These are phyloP conservation scores for Catharanthus roseus DNA, from an alignment of 257 asterid species.

Conservation along the genomic window DNA sequence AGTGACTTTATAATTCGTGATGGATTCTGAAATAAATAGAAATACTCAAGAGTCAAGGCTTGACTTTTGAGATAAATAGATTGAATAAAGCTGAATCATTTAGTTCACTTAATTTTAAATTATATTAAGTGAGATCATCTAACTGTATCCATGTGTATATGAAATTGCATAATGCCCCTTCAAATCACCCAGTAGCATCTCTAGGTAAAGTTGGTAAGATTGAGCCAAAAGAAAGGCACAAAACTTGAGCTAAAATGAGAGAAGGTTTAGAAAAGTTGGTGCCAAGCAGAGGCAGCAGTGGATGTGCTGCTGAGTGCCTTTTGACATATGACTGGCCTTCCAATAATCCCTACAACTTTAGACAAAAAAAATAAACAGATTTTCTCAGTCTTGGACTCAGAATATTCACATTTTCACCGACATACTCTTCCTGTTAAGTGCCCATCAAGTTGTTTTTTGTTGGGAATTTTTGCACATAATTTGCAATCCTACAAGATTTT, in stretches of 20 bases:
- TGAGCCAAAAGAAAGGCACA: neutral
- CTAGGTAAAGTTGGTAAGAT: neutral
- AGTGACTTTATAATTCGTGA: no score
- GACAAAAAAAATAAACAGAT: constrained; percentile 2
- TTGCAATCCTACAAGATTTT: neutral
- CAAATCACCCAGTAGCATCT: neutral
- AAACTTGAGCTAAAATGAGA: constrained; percentile 3
- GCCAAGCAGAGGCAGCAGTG: no score
- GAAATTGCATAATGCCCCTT: neutral
- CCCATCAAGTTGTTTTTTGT: neutral
- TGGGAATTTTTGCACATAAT: neutral
- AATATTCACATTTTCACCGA: neutral
- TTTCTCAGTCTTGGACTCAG: neutral
- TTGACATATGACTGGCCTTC: constrained; percentile 12
- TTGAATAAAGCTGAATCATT: no score
- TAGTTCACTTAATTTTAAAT: no score
- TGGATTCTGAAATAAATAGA: no score
- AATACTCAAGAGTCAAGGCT: no score
- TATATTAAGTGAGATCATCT: no score
- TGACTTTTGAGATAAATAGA: no score
- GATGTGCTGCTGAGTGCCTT: constrained; percentile 8
- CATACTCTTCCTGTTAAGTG: neutral
- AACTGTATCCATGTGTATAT: no score
- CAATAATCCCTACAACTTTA: neutral
- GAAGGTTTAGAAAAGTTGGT: constrained; percentile 4